These are phyloP conservation scores for Blastobotrys raffinosifermentans DNA, from an alignment of 1,139 yeast species.

Conservation along the genomic window DNA sequence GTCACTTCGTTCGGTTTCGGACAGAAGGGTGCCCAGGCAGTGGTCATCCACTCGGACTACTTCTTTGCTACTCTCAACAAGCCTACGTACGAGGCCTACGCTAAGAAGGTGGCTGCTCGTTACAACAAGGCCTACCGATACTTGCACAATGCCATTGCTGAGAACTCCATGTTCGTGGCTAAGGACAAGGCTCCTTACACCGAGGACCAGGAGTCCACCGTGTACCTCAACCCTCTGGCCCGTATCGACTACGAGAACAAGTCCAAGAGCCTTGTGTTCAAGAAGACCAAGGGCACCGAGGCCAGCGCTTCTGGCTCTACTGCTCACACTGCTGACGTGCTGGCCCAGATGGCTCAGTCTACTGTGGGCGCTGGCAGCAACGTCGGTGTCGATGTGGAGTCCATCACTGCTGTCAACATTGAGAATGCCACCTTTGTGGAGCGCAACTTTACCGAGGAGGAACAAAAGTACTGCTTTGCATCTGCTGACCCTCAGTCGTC, in stretches of 20 bases:
- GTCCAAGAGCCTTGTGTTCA: slow-evolving; percentile 46
- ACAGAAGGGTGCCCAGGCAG: slow-evolving; percentile 97
- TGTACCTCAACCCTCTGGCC: slow-evolving; percentile 93
- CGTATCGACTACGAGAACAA: slow-evolving; percentile 56
- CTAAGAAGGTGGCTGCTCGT: slow-evolving; percentile 66
- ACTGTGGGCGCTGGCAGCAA: slow-evolving; percentile 54
- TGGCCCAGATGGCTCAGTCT: slow-evolving; percentile 34
- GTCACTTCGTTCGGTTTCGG: slow-evolving; percentile 98
- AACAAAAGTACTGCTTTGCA: slow-evolving; percentile 65
- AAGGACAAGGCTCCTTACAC: slow-evolving; percentile 91
- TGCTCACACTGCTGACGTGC: slow-evolving; percentile 40
- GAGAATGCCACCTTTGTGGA: slow-evolving; percentile 84
- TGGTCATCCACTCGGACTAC: slow-evolving; percentile 90
- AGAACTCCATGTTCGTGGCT: slow-evolving; percentile 86
- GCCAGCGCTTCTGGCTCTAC: slow-evolving; percentile 25
- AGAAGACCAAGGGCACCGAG: slow-evolving; percentile 34
- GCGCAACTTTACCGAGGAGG: slow-evolving; percentile 82
- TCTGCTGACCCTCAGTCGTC: slow-evolving; percentile 83
- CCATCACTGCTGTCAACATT: slow-evolving; percentile 70
- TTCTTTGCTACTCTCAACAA: slow-evolving; percentile 76
- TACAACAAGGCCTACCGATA: slow-evolving; percentile 89
- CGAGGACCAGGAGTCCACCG: slow-evolving; percentile 79
- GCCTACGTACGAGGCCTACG: slow-evolving; percentile 63
- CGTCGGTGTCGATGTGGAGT: slow-evolving; percentile 97
- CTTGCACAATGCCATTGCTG: slow-evolving; percentile 92